These are phyloP conservation scores for Pulveroboletus sp. DNA, from an alignment of 768 basidiomycete genomes.

Conservation along the genomic window DNA sequence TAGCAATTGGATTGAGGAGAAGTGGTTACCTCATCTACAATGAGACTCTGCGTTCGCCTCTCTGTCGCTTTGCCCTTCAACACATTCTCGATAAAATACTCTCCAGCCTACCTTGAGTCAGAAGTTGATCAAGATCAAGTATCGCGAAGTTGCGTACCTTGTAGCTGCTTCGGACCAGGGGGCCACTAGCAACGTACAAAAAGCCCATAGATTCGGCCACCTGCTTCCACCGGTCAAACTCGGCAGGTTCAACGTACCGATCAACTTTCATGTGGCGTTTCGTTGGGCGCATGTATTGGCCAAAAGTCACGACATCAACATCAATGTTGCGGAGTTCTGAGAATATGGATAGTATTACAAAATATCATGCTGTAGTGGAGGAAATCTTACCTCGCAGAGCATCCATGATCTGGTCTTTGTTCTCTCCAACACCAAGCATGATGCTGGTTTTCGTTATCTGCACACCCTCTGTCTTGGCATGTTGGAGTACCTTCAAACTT, in stretches of 20 bases:
- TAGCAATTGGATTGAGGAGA: too few species aligned
- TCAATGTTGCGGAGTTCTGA: slow-evolving; percentile 83
- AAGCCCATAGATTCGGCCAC: slow-evolving; percentile 93
- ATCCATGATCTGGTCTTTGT: slow-evolving; percentile 74
- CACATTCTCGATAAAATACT: slow-evolving; percentile 93
- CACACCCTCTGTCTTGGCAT: slow-evolving; percentile 81
- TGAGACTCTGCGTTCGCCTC: slow-evolving; percentile 36
- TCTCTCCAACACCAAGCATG: slow-evolving; percentile 97
- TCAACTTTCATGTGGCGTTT: slow-evolving; percentile 99
- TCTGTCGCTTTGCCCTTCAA: slow-evolving; percentile 57
- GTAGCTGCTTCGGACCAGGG: slow-evolving; percentile 93
- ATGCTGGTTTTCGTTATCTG: slow-evolving; percentile 96
- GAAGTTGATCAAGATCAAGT: neutral
- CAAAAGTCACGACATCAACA: slow-evolving; percentile 98
- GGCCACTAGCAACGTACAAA: slow-evolving; percentile 95
- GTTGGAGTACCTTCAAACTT: slow-evolving; percentile 76
- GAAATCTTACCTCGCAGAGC: slow-evolving; percentile 70
- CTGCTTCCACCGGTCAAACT: slow-evolving; percentile 90
- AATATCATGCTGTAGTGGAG: neutral
- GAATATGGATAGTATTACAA: neutral
- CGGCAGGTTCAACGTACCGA: slow-evolving; percentile 90
- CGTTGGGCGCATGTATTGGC: slow-evolving; percentile 99
- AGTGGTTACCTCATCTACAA: slow-evolving; percentile 19
- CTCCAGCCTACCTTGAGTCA: slow-evolving; percentile 68
- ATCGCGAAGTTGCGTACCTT: slow-evolving; percentile 59